Evolutionary conservation across 192 early-diverging fungal species (phyloP).

Genomic region (Backusella psychrophila): DNA sequence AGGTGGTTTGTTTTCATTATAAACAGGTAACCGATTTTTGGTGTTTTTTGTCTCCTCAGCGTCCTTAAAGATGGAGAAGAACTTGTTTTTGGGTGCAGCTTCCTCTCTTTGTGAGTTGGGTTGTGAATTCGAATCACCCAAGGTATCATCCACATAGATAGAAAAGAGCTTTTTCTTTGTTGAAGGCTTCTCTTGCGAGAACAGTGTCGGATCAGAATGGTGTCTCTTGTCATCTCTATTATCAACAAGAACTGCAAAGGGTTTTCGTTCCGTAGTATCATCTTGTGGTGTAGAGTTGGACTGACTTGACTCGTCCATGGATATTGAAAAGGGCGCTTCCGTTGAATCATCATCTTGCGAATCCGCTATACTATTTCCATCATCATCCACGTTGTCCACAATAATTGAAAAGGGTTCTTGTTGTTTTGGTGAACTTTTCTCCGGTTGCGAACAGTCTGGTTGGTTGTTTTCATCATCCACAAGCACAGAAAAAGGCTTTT

Average conservation of each 20-base stretch:
- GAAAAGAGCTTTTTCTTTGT: not conserved
- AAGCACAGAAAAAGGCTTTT: not conserved
- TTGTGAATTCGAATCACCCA: not conserved
- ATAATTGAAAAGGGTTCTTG: too few relatives aligned
- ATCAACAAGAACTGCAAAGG: not conserved
- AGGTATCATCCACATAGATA: not conserved
- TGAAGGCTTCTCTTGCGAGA: not conserved
- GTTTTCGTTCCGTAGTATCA: not conserved
- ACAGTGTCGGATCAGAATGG: not conserved
- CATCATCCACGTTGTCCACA: too few relatives aligned
- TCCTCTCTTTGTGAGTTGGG: not conserved
- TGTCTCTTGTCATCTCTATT: not conserved
- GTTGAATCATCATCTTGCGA: too few relatives aligned
- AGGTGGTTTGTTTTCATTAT: not conserved
- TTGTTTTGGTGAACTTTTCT: not conserved
- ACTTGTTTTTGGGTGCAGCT: not conserved
- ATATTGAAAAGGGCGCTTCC: too few relatives aligned
- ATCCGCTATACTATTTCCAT: too few relatives aligned
- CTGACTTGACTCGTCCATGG: too few relatives aligned
- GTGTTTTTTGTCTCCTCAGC: too few relatives aligned
- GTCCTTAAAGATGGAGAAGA: too few relatives aligned
- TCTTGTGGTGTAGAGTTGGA: not conserved
- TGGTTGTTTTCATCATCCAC: not conserved
- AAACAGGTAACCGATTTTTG: not conserved
- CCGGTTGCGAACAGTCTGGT: not conserved